Evolutionary conservation across 768 basidiomycete genomes (phyloP), one percentile per base, ranked within the genome.

Genomic region (Macrocybe gigantea): DNA sequence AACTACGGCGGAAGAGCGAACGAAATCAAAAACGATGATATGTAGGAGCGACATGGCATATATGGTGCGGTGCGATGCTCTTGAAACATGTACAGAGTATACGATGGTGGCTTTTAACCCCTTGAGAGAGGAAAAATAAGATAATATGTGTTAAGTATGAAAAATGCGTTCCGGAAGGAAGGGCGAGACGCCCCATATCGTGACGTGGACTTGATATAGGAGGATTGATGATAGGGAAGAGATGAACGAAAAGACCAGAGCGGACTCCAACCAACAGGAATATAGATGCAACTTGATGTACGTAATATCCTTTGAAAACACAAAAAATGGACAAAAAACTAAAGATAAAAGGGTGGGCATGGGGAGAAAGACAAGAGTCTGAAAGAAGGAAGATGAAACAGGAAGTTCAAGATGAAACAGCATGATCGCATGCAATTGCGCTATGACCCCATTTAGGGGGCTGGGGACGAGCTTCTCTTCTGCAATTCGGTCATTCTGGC

Each of bases 391-490:
- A 38, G 41, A 31, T 9, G 44, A 30, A 30, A 41, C 34, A 43
- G 15, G 44, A n/a, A 38, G 50, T 50, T 22, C 14, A 47, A 15
- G 22, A 30, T 40, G 41, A n/a, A 35, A 33, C 10, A 40, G 13
- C 12, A 12, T 32, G 22, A 10, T 33, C 38, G 7, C 39, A 40
- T 32, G 11, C 11, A 22, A n/a, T 52, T 29, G 43, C 41, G 51
- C 44, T 37, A 42, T 53, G 37, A 53, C 48, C 48, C 46, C 50
- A 33, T 44, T 44, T 11, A 44, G 1, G 32, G 29, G 42, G 42
- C 35, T 10, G 52, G 58, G 13, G 57, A 59, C 10, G 54, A 54
- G 7, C 48, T 50, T 38, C 54, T 60, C 55, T 54, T 50, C 30
- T 44, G 49, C 14, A 22, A 22, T 22, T 22, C 22, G 22, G 43